phyloP scores from a whole-genome alignment of 306 rosid species.

The Pyrus betulifolia region DNA sequence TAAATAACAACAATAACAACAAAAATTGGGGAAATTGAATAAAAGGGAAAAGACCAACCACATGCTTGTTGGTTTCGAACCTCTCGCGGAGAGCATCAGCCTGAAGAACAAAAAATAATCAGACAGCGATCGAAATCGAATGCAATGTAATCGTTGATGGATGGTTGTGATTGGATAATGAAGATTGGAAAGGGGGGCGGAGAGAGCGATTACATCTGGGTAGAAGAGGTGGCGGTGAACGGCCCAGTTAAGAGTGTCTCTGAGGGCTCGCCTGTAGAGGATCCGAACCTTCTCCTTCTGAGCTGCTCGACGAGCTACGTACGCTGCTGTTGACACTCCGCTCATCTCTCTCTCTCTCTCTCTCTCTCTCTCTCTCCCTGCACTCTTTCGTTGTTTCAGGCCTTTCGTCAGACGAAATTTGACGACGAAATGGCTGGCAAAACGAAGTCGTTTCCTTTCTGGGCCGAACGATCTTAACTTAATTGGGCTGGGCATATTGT shows the following conservation, averaged over 20 bases:
- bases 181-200: background rate
- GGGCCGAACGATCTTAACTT: background rate
- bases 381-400: background rate
- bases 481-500: background rate
- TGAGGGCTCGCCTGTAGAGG: slow-evolving; percentile 86
- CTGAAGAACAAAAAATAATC: slow-evolving; percentile 25
- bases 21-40: background rate
- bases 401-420: background rate
- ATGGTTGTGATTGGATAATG: background rate
- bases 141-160: background rate
- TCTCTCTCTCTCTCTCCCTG: background rate
- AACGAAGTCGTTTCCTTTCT: background rate
- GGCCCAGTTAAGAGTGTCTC: slow-evolving; percentile 93
- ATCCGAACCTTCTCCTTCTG: slow-evolving; percentile 95
- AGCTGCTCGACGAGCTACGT: slow-evolving; percentile 80
- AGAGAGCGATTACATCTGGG: slow-evolving; percentile 41
- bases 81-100: slow-evolving; percentile 79
- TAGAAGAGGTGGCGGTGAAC: slow-evolving; percentile 98
- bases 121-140: background rate
- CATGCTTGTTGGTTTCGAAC: slow-evolving; percentile 65
- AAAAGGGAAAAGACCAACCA: slow-evolving; percentile 45
- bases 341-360: slow-evolving; percentile 30
- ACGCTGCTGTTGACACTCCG: slow-evolving; percentile 44
- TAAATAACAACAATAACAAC: background rate
- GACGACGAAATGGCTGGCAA: background rate